These are phyloP conservation scores for Yamadazyma jaroonii DNA, from an alignment of 1,139 yeast species.

Conservation along the genomic window DNA sequence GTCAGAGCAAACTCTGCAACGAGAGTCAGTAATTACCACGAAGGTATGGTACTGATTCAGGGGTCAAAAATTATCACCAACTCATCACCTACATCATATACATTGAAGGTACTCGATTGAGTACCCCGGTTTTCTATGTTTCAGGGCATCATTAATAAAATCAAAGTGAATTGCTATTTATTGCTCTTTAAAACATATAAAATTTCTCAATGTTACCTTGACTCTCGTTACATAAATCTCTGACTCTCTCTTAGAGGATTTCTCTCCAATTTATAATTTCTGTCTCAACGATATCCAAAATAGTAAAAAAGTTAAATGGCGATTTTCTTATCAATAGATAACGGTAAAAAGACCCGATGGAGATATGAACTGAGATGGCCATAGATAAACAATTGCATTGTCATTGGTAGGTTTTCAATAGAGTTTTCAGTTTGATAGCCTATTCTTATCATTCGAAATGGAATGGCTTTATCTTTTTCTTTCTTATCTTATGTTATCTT, in stretches of 20 bases:
- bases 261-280: conserved; percentile 5
- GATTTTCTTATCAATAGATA: conserved; percentile 7
- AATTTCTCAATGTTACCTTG: conserved; percentile 5
- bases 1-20: neutral
- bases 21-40: neutral
- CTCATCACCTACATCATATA: neutral
- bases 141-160: neutral
- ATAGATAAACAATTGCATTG: neutral
- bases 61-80: conserved; percentile 1
- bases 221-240: conserved; percentile 16
- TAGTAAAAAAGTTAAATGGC: conserved; percentile 3
- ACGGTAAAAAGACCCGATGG: neutral
- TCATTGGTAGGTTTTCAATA: no score
- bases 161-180: neutral
- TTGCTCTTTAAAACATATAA: no score
- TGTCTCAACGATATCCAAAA: no score
- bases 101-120: neutral
- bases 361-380: neutral
- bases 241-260: conserved; percentile 17
- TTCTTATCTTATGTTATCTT: no score
- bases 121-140: neutral
- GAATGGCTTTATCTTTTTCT: no score
- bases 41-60: neutral
- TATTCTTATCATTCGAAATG: no score
- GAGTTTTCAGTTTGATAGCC: no score